Evolutionary conservation across 2,329 filamentous ascomycete genomes (phyloP).

Genomic region (Rutstroemia sp.): DNA sequence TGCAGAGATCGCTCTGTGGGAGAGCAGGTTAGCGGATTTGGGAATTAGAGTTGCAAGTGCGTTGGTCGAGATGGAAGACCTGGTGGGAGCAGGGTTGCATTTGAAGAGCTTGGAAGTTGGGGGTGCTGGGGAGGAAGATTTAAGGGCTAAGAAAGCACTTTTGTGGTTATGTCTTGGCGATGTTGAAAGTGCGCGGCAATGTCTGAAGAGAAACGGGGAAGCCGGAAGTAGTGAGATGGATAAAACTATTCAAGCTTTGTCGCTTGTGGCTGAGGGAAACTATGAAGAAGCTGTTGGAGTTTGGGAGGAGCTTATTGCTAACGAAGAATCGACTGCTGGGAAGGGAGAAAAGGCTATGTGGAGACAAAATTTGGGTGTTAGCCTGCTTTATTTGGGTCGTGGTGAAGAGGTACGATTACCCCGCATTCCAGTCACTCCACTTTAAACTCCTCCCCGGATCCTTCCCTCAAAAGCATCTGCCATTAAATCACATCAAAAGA

Average conservation of each 20-base stretch:
- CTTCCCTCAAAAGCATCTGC: background rate
- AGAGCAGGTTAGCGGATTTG: slow-evolving; percentile 62
- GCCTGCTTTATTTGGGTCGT: slow-evolving; percentile 71
- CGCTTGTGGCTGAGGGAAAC: slow-evolving; percentile 71
- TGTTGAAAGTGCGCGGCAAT: slow-evolving; percentile 54
- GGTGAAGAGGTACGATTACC: slow-evolving; percentile 55
- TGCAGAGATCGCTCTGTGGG: slow-evolving; percentile 57
- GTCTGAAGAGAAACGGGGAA: slow-evolving; percentile 33
- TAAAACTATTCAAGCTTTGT: slow-evolving; percentile 56
- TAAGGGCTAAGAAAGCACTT: slow-evolving; percentile 47
- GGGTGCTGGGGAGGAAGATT: slow-evolving; percentile 32
- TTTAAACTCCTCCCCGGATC: background rate
- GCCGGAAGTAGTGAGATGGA: slow-evolving; percentile 25
- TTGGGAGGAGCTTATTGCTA: slow-evolving; percentile 48
- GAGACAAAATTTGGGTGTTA: slow-evolving; percentile 76
- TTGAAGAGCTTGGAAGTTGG: slow-evolving; percentile 47
- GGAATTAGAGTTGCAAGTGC: slow-evolving; percentile 61
- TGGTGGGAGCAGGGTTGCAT: slow-evolving; percentile 70
- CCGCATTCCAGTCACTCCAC: background rate
- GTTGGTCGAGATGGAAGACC: slow-evolving; percentile 79
- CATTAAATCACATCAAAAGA: background rate
- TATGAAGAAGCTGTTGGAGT: slow-evolving; percentile 55
- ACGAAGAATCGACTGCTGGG: background rate
- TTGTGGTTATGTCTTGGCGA: slow-evolving; percentile 77
- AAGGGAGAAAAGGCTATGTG: slow-evolving; percentile 58